phyloP scores from a whole-genome alignment of 305 asterid genomes.

The Vinca major region DNA sequence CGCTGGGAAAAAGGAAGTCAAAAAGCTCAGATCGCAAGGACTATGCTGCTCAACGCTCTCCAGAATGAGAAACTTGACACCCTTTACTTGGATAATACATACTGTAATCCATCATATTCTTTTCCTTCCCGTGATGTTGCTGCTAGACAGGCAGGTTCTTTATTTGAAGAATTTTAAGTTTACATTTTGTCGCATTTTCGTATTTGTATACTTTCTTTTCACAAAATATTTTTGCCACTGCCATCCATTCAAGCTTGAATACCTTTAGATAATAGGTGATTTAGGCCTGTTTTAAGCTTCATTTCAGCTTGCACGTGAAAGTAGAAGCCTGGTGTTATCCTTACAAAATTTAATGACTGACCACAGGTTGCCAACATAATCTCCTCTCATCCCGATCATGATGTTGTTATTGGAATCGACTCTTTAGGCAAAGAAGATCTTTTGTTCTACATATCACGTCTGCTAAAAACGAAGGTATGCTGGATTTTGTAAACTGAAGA shows the following conservation, averaged over 20 bases:
- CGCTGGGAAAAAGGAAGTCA: constrained; percentile 54
- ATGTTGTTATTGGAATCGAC: constrained; percentile 60
- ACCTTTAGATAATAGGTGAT: background rate
- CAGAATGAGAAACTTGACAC: constrained; percentile 35
- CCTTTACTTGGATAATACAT: constrained; percentile 64
- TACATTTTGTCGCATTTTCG: background rate
- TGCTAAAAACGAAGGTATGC: constrained; percentile 56
- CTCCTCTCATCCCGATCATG: constrained; percentile 63
- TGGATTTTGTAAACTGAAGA: no score
- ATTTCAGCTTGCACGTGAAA: background rate
- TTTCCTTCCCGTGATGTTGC: constrained; percentile 80
- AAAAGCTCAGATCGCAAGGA: constrained; percentile 37
- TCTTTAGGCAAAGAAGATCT: constrained; percentile 90
- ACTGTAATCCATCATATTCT: constrained; percentile 55
- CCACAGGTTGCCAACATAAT: constrained; percentile 68
- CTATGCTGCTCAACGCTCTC: constrained; percentile 61
- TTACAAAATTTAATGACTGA: background rate
- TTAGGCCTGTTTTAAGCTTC: background rate
- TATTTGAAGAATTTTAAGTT: background rate
- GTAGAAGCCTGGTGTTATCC: constrained; percentile 4
- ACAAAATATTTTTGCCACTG: background rate
- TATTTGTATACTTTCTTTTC: background rate
- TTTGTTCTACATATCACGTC: constrained; percentile 50
- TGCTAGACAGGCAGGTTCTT: constrained; percentile 41
- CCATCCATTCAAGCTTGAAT: background rate